phyloP scores from a whole-genome alignment of 371 early-diverging fungal species.

The Homolaphlyctis polyrhiza region DNA sequence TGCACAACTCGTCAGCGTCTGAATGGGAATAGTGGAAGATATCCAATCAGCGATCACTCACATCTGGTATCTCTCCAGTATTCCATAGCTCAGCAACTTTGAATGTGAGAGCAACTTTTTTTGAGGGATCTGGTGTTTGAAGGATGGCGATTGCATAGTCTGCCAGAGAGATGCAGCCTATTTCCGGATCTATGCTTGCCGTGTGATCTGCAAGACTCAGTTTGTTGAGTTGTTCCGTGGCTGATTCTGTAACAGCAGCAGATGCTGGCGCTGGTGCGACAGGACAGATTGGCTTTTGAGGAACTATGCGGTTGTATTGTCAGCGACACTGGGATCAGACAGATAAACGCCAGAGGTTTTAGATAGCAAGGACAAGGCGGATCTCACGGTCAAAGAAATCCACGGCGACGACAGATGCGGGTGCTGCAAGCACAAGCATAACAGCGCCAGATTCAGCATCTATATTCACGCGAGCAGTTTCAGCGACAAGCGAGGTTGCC shows the following conservation, averaged over 20 bases:
- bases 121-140: conserved; percentile 10
- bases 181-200: not conserved
- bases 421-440: not conserved
- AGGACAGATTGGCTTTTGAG: too few species aligned
- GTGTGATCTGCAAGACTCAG: too few species aligned
- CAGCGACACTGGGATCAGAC: too few species aligned
- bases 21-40: not conserved
- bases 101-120: conserved; percentile 23
- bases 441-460: not conserved
- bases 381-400: conserved; percentile 1
- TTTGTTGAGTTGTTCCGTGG: too few species aligned
- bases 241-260: too few species aligned
- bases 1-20: not conserved
- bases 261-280: too few species aligned
- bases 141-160: conserved; percentile 28
- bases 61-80: conserved; percentile 11
- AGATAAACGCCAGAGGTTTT: too few species aligned
- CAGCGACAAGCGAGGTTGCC: not conserved
- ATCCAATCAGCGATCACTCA: too few species aligned
- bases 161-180: conserved; percentile 7
- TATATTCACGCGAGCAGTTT: not conserved
- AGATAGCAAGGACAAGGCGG: not conserved
- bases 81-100: conserved; percentile 18
- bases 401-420: not conserved
- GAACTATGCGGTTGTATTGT: too few species aligned